Evolutionary conservation across 176 grass and related monocot genomes (phyloP).

Genomic region (Musa itinerans): DNA sequence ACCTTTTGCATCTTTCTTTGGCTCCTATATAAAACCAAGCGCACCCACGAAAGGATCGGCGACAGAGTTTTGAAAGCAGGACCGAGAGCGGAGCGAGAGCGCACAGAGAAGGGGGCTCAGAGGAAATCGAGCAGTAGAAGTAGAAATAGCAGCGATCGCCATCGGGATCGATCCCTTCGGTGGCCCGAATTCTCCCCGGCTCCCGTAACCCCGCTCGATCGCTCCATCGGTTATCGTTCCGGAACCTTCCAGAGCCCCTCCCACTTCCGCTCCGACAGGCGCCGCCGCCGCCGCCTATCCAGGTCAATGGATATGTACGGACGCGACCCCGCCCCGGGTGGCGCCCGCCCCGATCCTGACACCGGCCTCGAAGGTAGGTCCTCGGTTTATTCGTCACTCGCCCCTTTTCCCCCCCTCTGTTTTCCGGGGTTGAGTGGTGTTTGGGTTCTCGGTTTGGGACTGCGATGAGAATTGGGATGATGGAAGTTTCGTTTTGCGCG

Average conservation of each 20-base stretch:
- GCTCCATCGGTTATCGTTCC: not conserved
- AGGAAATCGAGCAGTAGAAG: not conserved
- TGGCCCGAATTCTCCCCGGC: not conserved
- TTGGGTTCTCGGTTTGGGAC: not conserved
- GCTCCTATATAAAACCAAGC: slow-evolving; percentile 13
- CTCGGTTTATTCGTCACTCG: not conserved
- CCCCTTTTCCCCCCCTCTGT: not conserved
- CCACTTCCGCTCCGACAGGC: not conserved
- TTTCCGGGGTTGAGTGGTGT: not conserved
- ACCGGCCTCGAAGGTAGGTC: slow-evolving; percentile 13
- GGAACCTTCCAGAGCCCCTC: not conserved
- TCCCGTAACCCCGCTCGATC: not conserved
- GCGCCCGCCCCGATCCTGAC: not conserved
- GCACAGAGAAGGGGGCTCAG: not conserved
- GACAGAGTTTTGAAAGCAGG: not conserved
- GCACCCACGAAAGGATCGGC: not conserved
- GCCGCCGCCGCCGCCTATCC: not conserved
- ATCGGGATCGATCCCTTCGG: not conserved
- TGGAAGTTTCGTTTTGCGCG: not conserved
- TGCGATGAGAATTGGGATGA: not conserved
- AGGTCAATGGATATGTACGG: slow-evolving; percentile 7
- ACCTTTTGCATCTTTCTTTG: slow-evolving; percentile 6
- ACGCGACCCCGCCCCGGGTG: not conserved
- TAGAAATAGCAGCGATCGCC: not conserved
- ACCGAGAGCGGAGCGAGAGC: not conserved